Conservation (phyloP, 352 stramenopile species). For the Elongisporangium senticosum region DNA sequence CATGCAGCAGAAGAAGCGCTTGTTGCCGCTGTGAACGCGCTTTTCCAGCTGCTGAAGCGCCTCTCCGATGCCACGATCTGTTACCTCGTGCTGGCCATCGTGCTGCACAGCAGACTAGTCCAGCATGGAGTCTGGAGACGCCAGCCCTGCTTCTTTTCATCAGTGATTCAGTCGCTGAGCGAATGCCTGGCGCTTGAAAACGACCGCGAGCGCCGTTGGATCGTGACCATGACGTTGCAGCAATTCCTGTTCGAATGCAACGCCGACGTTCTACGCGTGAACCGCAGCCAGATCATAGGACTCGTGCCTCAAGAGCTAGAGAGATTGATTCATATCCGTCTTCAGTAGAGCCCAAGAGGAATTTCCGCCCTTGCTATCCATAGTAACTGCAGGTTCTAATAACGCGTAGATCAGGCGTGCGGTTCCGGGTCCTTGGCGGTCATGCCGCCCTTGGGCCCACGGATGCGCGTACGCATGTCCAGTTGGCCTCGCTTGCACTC, state of each 20-base stretch:
- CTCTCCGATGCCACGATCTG: slow-evolving; percentile 21
- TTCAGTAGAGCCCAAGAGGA: not conserved
- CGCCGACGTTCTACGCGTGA: slow-evolving; percentile 7
- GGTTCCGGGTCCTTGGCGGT: not conserved
- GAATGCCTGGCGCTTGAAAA: slow-evolving; percentile 19
- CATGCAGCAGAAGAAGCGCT: not conserved
- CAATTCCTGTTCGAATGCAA: slow-evolving; percentile 47
- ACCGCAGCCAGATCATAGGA: not conserved
- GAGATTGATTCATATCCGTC: not conserved
- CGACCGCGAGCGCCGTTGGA: slow-evolving; percentile 20
- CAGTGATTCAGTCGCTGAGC: slow-evolving; percentile 17
- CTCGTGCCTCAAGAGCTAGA: not conserved
- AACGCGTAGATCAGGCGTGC: not conserved
- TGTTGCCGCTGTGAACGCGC: slow-evolving; percentile 4
- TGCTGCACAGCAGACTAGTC: slow-evolving; percentile 15
- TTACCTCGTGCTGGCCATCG: slow-evolving; percentile 14
- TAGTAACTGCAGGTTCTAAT: not conserved
- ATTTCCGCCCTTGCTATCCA: not conserved
- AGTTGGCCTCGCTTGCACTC: slow-evolving; percentile 81
- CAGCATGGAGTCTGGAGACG: slow-evolving; percentile 14
- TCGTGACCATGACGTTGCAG: slow-evolving; percentile 24
- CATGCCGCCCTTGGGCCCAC: slow-evolving; percentile 67
- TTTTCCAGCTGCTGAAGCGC: slow-evolving; percentile 23
- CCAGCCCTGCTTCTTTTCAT: slow-evolving; percentile 11
- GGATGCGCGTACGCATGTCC: slow-evolving; percentile 81